Evolutionary conservation across 768 basidiomycete species (phyloP), one percentile per base, ranked within the genome.

Genomic region (Russula earlei): DNA sequence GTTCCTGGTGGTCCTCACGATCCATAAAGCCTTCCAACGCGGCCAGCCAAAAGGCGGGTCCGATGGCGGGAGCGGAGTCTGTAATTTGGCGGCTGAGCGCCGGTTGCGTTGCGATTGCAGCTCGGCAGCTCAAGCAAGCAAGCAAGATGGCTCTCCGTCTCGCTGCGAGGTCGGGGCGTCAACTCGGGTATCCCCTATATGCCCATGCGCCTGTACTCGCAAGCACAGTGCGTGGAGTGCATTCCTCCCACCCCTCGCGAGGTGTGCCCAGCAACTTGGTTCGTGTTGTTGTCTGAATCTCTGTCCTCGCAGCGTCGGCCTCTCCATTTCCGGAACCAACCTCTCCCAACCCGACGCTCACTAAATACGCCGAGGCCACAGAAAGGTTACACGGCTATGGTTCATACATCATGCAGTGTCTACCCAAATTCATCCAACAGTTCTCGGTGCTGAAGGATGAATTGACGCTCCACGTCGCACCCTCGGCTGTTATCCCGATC

Each of bases 361-460:
- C 82, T 51, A 78, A 79, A 65, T 84, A 86, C 67, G 81, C 83
- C 5, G 78, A 82, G 65, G 78, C 86, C 40, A 83, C 88, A 17
- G 83, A 87, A 67, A 76, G 82, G 20, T 76, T 98, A 36, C 95
- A 98, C 70, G 80, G 82, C 37, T 98, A 92, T 65, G 95, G 91
- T 66, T 88, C 93, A 54, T 97, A 96, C 73, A 77, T 97, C 65
- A 84, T 80, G 48, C 89, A 94, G 66, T 91, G 87, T 67, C 82
- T 98, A 22, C 95, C 95, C 51, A 98, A 96, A 75, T 96, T 84
- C 75, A 82, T 99, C 67, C 95, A 98, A 71, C 96, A 98, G 71
- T 97, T 95, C 77, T 91, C 91, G 11, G 89, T 98, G 44, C 81
- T 91, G 70, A 91, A 91, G 77, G 96, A 97, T 70, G 96, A 98